Percentiles rank a stretch among this genome's conserved stretches.
These are phyloP conservation scores for Phyllosticta capitalensis DNA, from an alignment of 2,329 filamentous ascomycete genomes.

Conservation along the genomic window DNA sequence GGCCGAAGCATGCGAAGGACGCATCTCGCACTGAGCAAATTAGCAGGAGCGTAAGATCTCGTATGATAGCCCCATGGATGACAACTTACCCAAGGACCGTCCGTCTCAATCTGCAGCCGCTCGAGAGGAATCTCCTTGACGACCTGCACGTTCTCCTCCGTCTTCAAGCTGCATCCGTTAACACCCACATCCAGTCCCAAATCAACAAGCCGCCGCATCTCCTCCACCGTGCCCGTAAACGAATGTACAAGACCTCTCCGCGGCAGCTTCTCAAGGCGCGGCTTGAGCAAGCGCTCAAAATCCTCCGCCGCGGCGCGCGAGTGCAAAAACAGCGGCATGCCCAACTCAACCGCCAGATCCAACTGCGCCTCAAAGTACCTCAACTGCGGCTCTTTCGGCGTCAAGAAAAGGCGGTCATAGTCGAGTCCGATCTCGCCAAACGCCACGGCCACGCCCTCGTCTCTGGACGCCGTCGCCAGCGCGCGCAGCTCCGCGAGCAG, in stretches of 20 bases:
- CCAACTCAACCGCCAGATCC: conserved; percentile 63
- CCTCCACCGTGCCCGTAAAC: conserved; percentile 29
- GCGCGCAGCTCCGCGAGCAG: conserved; percentile 50
- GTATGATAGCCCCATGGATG: background rate
- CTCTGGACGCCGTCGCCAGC: conserved; percentile 44
- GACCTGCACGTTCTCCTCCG: conserved; percentile 77
- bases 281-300: conserved; percentile 63
- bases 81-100: conserved; percentile 68
- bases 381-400: conserved; percentile 67
- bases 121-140: conserved; percentile 71
- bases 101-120: conserved; percentile 85
- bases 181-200: conserved; percentile 38
- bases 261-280: conserved; percentile 55
- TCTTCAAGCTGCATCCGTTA: conserved; percentile 77
- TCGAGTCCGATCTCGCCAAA: conserved; percentile 95
- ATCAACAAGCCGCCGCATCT: conserved; percentile 31
- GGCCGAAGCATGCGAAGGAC: conserved; percentile 62
- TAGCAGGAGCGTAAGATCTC: background rate
- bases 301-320: conserved; percentile 79
- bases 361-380: conserved; percentile 81
- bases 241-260: conserved; percentile 51
- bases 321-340: conserved; percentile 85
- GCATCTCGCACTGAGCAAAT: conserved; percentile 38
- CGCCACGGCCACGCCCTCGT: conserved; percentile 54
- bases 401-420: conserved; percentile 84